Conservation (phyloP, 2,329 filamentous ascomycete species). For the Botryosphaeria dothidea region DNA sequence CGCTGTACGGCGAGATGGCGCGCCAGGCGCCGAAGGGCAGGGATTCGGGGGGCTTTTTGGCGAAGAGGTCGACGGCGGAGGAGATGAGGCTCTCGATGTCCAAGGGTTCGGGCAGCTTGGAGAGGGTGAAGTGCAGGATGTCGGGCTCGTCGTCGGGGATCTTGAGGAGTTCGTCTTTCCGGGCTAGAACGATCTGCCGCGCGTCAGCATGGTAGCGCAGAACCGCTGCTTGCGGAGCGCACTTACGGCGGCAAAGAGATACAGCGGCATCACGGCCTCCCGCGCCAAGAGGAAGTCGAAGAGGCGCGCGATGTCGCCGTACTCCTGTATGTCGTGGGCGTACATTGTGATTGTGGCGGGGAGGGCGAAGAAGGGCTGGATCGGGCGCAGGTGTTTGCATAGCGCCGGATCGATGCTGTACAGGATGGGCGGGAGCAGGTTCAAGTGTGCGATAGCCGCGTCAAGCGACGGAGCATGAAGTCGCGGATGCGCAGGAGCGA, state of each 20-base stretch:
- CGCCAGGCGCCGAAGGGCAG: constrained; percentile 68
- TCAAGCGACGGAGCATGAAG: constrained; percentile 89
- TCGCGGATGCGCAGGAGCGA: constrained; percentile 90
- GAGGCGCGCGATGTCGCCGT: constrained; percentile 81
- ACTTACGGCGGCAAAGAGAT: constrained; percentile 70
- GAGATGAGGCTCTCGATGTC: constrained; percentile 77
- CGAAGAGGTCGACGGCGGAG: constrained; percentile 64
- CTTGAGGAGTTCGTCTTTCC: constrained; percentile 81
- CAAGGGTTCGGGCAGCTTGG: constrained; percentile 76
- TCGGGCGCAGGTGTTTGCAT: constrained; percentile 71
- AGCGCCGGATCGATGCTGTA: constrained; percentile 70
- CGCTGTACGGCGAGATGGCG: constrained; percentile 71
- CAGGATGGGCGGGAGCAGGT: constrained; percentile 81
- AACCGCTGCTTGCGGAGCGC: background rate
- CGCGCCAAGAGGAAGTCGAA: constrained; percentile 90
- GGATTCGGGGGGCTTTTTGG: constrained; percentile 68
- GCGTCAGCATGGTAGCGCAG: constrained; percentile 4
- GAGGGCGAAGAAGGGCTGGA: constrained; percentile 88
- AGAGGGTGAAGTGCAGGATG: constrained; percentile 85
- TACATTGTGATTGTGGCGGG: constrained; percentile 95
- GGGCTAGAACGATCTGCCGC: constrained; percentile 70
- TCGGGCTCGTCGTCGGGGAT: constrained; percentile 83
- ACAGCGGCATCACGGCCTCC: constrained; percentile 85
- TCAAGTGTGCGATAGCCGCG: constrained; percentile 81
- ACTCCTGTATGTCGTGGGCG: constrained; percentile 90